Evolutionary conservation across 108 stramenopile genomes (phyloP).

Genomic region (Chaetoceros muelleri): DNA sequence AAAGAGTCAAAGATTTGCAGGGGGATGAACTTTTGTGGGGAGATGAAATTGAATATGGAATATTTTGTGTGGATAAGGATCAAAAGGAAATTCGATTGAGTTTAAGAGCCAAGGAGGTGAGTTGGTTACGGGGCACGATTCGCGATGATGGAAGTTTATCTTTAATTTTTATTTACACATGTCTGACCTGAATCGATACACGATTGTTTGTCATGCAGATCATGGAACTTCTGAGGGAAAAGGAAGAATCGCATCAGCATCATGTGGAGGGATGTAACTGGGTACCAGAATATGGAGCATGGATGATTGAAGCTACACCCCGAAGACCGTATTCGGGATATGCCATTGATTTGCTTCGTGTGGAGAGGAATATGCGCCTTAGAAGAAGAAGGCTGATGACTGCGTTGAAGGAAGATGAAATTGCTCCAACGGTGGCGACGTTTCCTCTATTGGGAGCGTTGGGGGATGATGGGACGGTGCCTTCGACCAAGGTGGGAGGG

Average conservation of each 20-base stretch:
- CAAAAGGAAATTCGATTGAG: slow-evolving; percentile 72
- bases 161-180: not conserved
- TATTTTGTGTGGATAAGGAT: slow-evolving; percentile 79
- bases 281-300: slow-evolving; percentile 96
- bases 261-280: slow-evolving; percentile 81
- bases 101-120: slow-evolving; percentile 75
- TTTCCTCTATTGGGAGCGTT: slow-evolving; percentile 80
- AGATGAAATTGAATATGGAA: slow-evolving; percentile 97
- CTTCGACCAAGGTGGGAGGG: slow-evolving; percentile 66
- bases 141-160: not conserved
- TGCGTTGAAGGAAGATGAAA: slow-evolving; percentile 78
- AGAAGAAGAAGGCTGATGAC: slow-evolving; percentile 84
- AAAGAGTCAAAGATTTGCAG: slow-evolving; percentile 87
- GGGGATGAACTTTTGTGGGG: slow-evolving; percentile 95
- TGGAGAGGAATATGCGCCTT: slow-evolving; percentile 98
- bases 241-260: slow-evolving; percentile 51
- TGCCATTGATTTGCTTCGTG: slow-evolving; percentile 86
- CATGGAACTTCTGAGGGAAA: slow-evolving; percentile 80
- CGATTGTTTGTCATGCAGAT: slow-evolving; percentile 33
- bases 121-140: slow-evolving; percentile 10
- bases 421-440: slow-evolving; percentile 85
- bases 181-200: slow-evolving; percentile 4
- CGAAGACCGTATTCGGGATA: slow-evolving; percentile 86
- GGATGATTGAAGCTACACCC: slow-evolving; percentile 99
- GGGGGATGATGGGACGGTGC: slow-evolving; percentile 75